These are phyloP conservation scores for Whalleya microplaca DNA, from an alignment of 2,329 filamentous ascomycete genomes.

Conservation along the genomic window DNA sequence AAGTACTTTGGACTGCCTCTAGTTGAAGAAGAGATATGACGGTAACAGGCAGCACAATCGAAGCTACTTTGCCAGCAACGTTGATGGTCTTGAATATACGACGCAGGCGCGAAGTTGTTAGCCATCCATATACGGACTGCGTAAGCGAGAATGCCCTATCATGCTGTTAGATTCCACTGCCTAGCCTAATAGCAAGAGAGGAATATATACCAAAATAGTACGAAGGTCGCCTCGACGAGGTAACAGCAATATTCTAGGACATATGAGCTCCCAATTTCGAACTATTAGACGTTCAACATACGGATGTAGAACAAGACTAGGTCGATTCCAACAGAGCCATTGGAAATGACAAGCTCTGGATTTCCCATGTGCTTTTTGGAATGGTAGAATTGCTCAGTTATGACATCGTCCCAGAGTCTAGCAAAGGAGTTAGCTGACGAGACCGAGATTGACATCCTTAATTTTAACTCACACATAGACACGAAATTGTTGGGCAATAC, in stretches of 20 bases:
- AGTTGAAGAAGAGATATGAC: conserved; percentile 21
- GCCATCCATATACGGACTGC: conserved; percentile 22
- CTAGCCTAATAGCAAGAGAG: not conserved
- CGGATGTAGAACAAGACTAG: conserved; percentile 26
- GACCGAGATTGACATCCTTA: not conserved
- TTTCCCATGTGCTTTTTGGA: conserved; percentile 6
- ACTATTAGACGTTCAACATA: not conserved
- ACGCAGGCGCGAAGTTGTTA: conserved; percentile 8
- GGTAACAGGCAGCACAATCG: conserved; percentile 17
- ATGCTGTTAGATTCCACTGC: not conserved
- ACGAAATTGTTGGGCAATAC: conserved; percentile 24
- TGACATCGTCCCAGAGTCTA: conserved; percentile 19
- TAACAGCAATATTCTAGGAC: conserved; percentile 16
- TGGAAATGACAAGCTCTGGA: conserved; percentile 15
- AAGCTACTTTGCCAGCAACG: conserved; percentile 14
- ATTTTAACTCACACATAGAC: conserved; percentile 16
- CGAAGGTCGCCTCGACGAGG: conserved; percentile 18
- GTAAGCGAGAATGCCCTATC: conserved; percentile 20
- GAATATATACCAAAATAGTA: conserved; percentile 17
- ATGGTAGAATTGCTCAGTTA: conserved; percentile 15
- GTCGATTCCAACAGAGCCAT: conserved; percentile 14
- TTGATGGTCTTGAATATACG: conserved; percentile 8
- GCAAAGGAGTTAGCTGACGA: not conserved
- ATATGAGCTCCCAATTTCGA: not conserved
- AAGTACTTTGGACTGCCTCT: conserved; percentile 12